These are phyloP conservation scores for Monocercomonoides exilis DNA, from an alignment of 78 protist species.

Conservation along the genomic window DNA sequence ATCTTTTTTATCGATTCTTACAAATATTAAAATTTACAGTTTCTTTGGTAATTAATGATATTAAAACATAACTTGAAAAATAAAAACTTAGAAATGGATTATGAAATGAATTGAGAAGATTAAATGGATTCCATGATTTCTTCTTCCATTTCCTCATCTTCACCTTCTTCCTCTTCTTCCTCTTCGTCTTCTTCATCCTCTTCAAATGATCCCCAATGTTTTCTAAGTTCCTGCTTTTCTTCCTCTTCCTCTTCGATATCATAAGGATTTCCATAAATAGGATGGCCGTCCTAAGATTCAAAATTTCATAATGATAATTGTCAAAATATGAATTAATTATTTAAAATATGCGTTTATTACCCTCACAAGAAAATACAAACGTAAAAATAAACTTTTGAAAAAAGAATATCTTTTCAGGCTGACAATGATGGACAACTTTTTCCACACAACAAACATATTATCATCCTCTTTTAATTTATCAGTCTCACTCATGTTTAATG, in stretches of 20 bases:
- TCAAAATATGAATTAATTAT: background rate
- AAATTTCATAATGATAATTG: background rate
- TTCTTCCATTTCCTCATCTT: conserved; percentile 51
- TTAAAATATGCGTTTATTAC: background rate
- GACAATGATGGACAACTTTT: too few species aligned
- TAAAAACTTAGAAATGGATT: too few species aligned
- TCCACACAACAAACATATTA: background rate
- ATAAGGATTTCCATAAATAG: conserved; percentile 75
- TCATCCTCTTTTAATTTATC: background rate
- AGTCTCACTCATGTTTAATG: too few species aligned
- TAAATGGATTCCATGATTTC: too few species aligned
- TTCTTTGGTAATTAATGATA: too few species aligned
- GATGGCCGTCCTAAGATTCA: conserved; percentile 48
- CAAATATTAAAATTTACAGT: too few species aligned
- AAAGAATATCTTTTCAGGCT: background rate
- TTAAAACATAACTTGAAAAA: too few species aligned
- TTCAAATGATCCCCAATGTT: conserved; percentile 50
- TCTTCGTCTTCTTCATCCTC: conserved; percentile 50
- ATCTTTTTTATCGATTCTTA: too few species aligned
- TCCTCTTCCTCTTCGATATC: conserved; percentile 20
- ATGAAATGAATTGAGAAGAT: too few species aligned
- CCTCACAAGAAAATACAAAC: background rate
- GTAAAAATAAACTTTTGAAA: background rate
- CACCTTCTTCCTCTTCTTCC: conserved; percentile 52
- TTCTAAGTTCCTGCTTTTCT: conserved; percentile 12